Conservation (phyloP, 257 asterid species). For the Solanum sejunctum region DNA sequence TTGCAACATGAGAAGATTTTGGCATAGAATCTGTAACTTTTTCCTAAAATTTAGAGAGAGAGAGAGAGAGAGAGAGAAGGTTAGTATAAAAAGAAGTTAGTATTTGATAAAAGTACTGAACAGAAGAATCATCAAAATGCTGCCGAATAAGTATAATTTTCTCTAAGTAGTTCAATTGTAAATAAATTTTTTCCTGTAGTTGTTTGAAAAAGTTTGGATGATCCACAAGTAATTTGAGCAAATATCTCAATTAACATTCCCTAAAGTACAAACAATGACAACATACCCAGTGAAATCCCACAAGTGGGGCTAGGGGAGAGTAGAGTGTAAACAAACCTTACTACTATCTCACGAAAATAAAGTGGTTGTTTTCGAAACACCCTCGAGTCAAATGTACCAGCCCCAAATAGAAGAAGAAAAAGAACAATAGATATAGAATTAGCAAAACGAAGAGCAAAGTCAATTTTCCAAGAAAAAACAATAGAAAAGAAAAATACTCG, state of each 20-base stretch:
- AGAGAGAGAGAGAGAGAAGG: not conserved
- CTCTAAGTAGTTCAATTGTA: not conserved
- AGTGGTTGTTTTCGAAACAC: too few relatives aligned
- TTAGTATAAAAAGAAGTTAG: slow-evolving; percentile 7
- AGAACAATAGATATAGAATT: too few relatives aligned
- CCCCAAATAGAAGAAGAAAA: too few relatives aligned
- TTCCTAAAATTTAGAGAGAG: slow-evolving; percentile 32
- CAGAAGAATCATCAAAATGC: not conserved
- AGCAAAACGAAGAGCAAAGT: too few relatives aligned
- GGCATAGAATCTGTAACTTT: slow-evolving; percentile 56
- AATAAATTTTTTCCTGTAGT: not conserved
- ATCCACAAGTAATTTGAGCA: not conserved
- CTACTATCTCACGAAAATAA: too few relatives aligned
- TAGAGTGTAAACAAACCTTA: too few relatives aligned
- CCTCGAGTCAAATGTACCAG: too few relatives aligned
- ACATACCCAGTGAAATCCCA: too few relatives aligned
- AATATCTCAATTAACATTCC: not conserved
- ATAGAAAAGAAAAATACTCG: too few relatives aligned
- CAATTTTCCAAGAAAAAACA: too few relatives aligned
- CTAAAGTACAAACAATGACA: too few relatives aligned
- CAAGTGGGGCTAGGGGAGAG: too few relatives aligned
- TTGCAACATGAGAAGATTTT: slow-evolving; percentile 56
- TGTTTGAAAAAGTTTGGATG: not conserved
- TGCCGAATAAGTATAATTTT: not conserved
- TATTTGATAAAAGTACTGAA: not conserved